phyloP scores from a whole-genome alignment of 208 protist species.

The Blastocrithidia nonstop region DNA sequence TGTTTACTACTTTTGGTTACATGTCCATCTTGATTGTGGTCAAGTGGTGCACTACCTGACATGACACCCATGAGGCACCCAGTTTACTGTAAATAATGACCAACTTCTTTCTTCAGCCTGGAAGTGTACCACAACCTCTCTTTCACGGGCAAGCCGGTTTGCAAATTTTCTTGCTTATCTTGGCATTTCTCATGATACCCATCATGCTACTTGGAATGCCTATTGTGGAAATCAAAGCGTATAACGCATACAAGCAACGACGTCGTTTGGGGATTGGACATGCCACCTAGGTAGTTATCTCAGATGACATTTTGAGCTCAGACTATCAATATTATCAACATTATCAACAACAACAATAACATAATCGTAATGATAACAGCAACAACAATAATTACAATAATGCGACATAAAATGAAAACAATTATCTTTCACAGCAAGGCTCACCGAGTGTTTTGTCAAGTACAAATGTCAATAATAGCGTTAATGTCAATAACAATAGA shows the following conservation, averaged over 20 bases:
- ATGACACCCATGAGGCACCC: slow-evolving; percentile 69
- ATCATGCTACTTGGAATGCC: slow-evolving; percentile 76
- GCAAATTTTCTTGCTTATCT: slow-evolving; percentile 69
- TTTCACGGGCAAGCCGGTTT: slow-evolving; percentile 62
- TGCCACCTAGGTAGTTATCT: too few relatives aligned
- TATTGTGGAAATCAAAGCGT: slow-evolving; percentile 31
- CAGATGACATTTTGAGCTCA: too few relatives aligned
- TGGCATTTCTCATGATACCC: slow-evolving; percentile 60
- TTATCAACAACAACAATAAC: neutral
- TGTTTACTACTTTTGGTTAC: slow-evolving; percentile 92
- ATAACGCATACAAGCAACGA: slow-evolving; percentile 15
- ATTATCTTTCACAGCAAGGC: too few relatives aligned
- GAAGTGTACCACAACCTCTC: slow-evolving; percentile 47
- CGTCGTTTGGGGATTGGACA: too few relatives aligned
- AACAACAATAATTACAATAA: neutral
- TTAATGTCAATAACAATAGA: neutral
- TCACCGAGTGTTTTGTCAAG: too few relatives aligned
- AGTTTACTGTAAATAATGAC: slow-evolving; percentile 86
- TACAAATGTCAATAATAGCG: neutral
- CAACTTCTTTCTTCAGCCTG: slow-evolving; percentile 85
- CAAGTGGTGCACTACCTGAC: slow-evolving; percentile 92
- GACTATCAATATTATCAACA: too few relatives aligned
- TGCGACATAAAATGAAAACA: too few relatives aligned
- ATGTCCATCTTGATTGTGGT: slow-evolving; percentile 93
- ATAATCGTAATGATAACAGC: neutral